phyloP scores from a whole-genome alignment of 2,329 filamentous ascomycete species.

The Apiospora koreana region DNA sequence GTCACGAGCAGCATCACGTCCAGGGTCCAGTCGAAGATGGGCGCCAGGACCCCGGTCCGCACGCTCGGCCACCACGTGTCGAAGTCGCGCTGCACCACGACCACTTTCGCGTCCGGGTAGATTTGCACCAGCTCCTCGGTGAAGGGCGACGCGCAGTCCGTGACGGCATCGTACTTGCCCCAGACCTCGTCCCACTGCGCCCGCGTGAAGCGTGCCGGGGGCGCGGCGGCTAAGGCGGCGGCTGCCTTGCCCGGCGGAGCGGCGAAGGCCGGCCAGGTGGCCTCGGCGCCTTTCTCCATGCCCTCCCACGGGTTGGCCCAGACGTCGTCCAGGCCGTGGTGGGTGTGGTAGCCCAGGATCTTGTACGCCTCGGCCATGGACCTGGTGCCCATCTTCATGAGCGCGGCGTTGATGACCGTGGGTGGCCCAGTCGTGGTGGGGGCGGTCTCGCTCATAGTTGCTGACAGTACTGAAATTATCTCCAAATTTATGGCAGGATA shows the following conservation, averaged over 20 bases:
- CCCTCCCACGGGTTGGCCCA: conserved; percentile 20
- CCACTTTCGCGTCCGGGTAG: conserved; percentile 25
- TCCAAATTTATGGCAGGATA: neutral
- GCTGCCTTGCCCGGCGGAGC: neutral
- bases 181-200: conserved; percentile 18
- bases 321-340: conserved; percentile 15
- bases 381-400: conserved; percentile 19
- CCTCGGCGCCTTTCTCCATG: conserved; percentile 20
- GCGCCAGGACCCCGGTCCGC: conserved; percentile 23
- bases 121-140: conserved; percentile 20
- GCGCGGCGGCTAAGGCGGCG: neutral
- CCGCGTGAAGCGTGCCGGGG: conserved; percentile 9
- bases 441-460: neutral
- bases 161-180: conserved; percentile 21
- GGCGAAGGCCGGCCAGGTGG: conserved; percentile 15
- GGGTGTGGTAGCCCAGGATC: conserved; percentile 14
- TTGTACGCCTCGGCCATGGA: conserved; percentile 19
- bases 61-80: conserved; percentile 26
- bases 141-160: conserved; percentile 23
- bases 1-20: conserved; percentile 5
- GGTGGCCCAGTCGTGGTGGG: neutral
- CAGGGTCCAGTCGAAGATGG: conserved; percentile 17
- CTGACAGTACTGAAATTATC: neutral
- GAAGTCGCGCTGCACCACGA: conserved; percentile 24
- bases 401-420: conserved; percentile 16